Evolutionary conservation across 306 rosid species (phyloP).

Genomic region (Gastrolobium bilobum): DNA sequence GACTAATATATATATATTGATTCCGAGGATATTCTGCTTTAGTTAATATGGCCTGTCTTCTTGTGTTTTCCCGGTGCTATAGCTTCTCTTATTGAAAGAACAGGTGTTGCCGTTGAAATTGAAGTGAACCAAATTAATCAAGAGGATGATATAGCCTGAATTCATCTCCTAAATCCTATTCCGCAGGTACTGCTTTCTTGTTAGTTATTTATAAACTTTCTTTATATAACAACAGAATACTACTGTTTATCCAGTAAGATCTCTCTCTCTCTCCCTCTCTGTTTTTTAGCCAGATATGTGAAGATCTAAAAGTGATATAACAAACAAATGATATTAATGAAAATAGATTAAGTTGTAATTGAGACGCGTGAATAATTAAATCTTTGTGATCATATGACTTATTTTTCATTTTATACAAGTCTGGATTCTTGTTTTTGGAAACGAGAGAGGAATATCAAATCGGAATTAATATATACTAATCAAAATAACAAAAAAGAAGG

Average conservation of each 20-base stretch:
- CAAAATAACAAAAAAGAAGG: too few relatives aligned
- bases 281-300: background rate
- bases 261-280: background rate
- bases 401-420: background rate
- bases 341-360: background rate
- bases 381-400: background rate
- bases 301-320: background rate
- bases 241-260: background rate
- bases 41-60: background rate
- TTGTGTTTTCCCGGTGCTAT: background rate
- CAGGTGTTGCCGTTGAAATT: slow-evolving; percentile 17
- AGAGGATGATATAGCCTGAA: background rate
- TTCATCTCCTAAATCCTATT: background rate
- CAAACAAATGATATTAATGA: background rate
- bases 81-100: background rate
- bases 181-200: slow-evolving; percentile 38
- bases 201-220: background rate
- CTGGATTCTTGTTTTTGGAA: too few relatives aligned
- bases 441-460: too few relatives aligned
- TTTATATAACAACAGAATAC: background rate
- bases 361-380: too few relatives aligned
- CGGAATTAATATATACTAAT: too few relatives aligned
- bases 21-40: slow-evolving; percentile 4
- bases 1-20: background rate
- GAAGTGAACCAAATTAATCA: background rate